Evolutionary conservation across 331 rosid genomes (phyloP).

Genomic region (Cydonia oblonga): DNA sequence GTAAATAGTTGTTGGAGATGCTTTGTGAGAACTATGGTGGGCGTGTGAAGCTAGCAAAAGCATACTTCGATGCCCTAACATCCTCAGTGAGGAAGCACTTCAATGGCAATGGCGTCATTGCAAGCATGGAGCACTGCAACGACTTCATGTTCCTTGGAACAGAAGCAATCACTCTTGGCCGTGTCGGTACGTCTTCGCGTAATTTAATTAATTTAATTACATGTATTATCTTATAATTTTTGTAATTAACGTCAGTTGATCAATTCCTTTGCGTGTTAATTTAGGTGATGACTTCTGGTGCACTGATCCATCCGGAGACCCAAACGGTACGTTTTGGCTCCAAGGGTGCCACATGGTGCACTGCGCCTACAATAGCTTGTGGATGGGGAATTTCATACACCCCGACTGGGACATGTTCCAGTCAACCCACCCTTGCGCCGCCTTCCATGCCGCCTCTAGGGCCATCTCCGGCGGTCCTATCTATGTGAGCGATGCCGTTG

Average conservation of each 20-base stretch:
- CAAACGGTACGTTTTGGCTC: slow-evolving; percentile 82
- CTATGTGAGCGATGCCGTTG: slow-evolving; percentile 66
- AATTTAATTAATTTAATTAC: background rate
- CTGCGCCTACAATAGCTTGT: slow-evolving; percentile 79
- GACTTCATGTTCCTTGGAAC: slow-evolving; percentile 97
- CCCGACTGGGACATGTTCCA: slow-evolving; percentile 99
- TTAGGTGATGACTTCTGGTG: slow-evolving; percentile 93
- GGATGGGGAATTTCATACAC: slow-evolving; percentile 93
- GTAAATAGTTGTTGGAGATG: slow-evolving; percentile 63
- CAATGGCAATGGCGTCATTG: slow-evolving; percentile 86
- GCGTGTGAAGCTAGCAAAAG: slow-evolving; percentile 74
- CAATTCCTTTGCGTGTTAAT: too few relatives aligned
- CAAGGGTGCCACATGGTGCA: slow-evolving; percentile 99
- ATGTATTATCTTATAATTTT: too few relatives aligned
- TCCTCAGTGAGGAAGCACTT: slow-evolving; percentile 70
- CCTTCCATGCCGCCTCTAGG: slow-evolving; percentile 84
- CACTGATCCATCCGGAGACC: slow-evolving; percentile 75
- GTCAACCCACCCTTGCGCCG: slow-evolving; percentile 83
- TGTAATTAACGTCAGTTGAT: too few relatives aligned
- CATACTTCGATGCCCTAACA: slow-evolving; percentile 73
- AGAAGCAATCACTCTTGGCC: slow-evolving; percentile 79
- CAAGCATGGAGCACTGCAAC: slow-evolving; percentile 96
- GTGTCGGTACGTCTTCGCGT: slow-evolving; percentile 55
- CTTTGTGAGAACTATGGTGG: slow-evolving; percentile 85
- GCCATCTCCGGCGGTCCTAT: slow-evolving; percentile 95